These are phyloP conservation scores for Kitagawia praeruptora DNA, from an alignment of 129 eudicot genomes.

Conservation along the genomic window DNA sequence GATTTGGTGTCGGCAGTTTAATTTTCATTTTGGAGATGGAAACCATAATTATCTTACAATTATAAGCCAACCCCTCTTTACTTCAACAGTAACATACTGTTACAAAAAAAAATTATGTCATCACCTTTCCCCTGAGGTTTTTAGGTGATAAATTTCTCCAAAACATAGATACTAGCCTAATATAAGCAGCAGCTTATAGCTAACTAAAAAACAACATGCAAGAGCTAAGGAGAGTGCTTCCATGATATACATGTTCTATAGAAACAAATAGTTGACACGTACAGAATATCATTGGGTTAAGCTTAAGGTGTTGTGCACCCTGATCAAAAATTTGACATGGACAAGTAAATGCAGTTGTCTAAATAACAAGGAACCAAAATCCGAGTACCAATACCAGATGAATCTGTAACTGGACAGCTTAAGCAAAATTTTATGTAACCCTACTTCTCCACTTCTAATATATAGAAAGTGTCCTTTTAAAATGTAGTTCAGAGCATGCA, in stretches of 20 bases:
- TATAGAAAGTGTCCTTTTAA: neutral
- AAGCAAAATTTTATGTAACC: neutral
- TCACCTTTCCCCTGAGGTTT: neutral
- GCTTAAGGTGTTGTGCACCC: neutral
- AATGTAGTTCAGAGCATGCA: neutral
- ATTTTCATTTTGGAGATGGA: neutral
- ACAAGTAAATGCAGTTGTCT: neutral
- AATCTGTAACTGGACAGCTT: neutral
- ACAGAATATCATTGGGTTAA: neutral
- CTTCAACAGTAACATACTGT: neutral
- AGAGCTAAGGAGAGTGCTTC: neutral
- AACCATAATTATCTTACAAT: neutral
- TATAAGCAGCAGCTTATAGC: neutral
- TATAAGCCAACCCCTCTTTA: neutral
- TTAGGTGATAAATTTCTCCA: neutral
- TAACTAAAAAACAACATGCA: neutral
- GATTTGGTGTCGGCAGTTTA: neutral
- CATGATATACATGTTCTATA: neutral
- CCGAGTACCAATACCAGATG: neutral
- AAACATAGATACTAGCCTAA: neutral
- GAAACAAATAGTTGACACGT: neutral
- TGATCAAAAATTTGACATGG: neutral
- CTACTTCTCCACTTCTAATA: neutral
- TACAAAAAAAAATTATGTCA: neutral
- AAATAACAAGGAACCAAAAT: neutral